A percentile compares a stretch with the other conserved stretches of the same genome.
Evolutionary conservation across 495 filamentous ascomycete species (phyloP).

Genomic region (Penicillium pancosmium): DNA sequence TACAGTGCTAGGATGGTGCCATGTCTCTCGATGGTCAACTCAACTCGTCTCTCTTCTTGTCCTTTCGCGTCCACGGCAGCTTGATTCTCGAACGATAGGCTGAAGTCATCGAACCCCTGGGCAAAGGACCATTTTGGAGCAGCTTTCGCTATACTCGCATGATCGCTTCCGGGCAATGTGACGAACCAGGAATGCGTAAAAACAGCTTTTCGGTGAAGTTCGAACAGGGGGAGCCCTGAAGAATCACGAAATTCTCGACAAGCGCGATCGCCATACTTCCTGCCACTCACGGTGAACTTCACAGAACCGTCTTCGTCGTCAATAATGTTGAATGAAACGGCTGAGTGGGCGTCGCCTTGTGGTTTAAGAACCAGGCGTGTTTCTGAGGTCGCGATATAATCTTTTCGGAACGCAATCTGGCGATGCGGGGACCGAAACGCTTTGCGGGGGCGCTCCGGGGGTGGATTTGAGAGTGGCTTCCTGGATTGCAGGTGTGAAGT

Average conservation of each 20-base stretch:
- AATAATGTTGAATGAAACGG: background rate
- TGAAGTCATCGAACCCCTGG: background rate
- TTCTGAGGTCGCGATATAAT: background rate
- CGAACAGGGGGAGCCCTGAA: slow-evolving; percentile 33
- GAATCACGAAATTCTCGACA: slow-evolving; percentile 33
- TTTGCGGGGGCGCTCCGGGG: background rate
- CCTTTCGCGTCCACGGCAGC: background rate
- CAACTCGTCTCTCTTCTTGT: background rate
- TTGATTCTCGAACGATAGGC: background rate
- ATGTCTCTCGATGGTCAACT: background rate
- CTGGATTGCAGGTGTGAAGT: background rate
- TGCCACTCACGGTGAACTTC: slow-evolving; percentile 26
- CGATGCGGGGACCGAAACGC: background rate
- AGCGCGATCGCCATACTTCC: slow-evolving; percentile 24
- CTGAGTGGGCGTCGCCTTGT: background rate
- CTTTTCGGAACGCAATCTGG: background rate
- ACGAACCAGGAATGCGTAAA: slow-evolving; percentile 24
- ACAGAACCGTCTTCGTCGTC: slow-evolving; percentile 6
- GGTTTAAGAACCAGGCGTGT: background rate
- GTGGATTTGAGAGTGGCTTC: background rate
- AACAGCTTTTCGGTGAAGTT: slow-evolving; percentile 23
- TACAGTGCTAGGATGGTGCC: background rate
- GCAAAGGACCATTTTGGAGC: background rate
- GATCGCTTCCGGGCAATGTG: slow-evolving; percentile 27
- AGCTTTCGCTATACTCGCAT: background rate